These are phyloP conservation scores for Pueraria montana DNA, from an alignment of 306 rosid species.

Conservation along the genomic window DNA sequence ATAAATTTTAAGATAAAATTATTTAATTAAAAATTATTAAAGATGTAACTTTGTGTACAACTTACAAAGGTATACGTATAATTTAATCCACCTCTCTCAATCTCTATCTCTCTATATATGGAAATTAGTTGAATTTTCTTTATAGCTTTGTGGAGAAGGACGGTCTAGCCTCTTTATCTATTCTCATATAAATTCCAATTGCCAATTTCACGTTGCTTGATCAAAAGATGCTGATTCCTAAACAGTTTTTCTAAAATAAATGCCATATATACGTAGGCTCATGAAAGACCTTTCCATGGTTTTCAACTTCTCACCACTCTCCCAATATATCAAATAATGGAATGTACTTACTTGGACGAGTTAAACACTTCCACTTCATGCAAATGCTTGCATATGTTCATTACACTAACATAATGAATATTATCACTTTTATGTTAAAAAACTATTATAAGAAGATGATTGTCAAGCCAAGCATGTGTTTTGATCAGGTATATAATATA, in stretches of 20 bases:
- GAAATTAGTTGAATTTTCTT: background rate
- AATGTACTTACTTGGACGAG: slow-evolving; percentile 21
- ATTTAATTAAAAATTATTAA: too few relatives aligned
- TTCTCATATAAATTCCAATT: background rate
- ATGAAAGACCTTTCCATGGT: background rate
- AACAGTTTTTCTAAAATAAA: background rate
- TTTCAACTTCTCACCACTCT: slow-evolving; percentile 5
- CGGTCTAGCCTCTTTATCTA: background rate
- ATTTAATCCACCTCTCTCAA: too few relatives aligned
- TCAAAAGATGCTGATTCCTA: slow-evolving; percentile 5
- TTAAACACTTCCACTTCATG: background rate
- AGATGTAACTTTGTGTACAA: too few relatives aligned
- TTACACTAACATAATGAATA: background rate
- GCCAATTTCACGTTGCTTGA: background rate
- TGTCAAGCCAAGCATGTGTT: background rate
- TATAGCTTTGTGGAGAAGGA: background rate
- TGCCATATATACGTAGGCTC: background rate
- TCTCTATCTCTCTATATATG: background rate
- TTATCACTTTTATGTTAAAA: background rate
- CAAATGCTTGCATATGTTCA: background rate
- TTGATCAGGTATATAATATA: background rate
- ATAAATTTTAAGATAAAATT: too few relatives aligned
- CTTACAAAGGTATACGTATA: too few relatives aligned
- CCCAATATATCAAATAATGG: background rate
- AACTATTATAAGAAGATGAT: background rate